These are phyloP conservation scores for Yarrowia phangngaensis DNA, from an alignment of 805 yeast genomes.

Conservation along the genomic window DNA sequence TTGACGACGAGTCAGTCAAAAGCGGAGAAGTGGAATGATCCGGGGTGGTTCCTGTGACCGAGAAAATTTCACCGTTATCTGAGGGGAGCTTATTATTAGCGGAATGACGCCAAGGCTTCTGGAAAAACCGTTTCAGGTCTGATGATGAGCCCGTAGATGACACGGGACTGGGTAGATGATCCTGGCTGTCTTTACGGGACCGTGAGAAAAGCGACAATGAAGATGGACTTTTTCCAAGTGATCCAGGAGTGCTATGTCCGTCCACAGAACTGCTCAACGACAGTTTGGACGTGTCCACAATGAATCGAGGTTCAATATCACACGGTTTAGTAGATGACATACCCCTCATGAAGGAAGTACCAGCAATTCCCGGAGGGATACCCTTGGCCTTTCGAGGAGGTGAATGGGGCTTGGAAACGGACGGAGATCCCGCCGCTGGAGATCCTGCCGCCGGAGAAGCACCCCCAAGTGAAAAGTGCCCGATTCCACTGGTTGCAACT, in stretches of 20 bases:
- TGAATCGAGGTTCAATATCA: constrained; percentile 78
- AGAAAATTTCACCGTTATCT: constrained; percentile 19
- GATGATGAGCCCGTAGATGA: constrained; percentile 40
- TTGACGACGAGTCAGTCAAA: not conserved
- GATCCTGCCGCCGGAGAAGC: constrained; percentile 15
- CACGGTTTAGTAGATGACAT: constrained; percentile 41
- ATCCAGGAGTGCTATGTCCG: constrained; percentile 28
- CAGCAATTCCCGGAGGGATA: constrained; percentile 28
- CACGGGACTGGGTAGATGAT: constrained; percentile 32
- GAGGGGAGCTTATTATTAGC: constrained; percentile 11
- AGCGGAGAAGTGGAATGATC: constrained; percentile 18
- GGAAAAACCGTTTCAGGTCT: constrained; percentile 48
- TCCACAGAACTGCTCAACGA: constrained; percentile 32
- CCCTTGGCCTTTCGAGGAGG: constrained; percentile 28
- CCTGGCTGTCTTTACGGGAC: constrained; percentile 39
- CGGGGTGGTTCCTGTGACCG: constrained; percentile 30
- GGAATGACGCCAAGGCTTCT: constrained; percentile 41
- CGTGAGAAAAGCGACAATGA: constrained; percentile 41
- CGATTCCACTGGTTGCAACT: constrained; percentile 6
- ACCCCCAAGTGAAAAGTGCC: constrained; percentile 23
- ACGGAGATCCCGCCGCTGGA: too few relatives aligned
- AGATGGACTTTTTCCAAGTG: constrained; percentile 31
- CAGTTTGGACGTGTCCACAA: constrained; percentile 73
- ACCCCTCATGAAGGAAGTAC: constrained; percentile 29
- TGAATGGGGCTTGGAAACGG: too few relatives aligned